Percentiles rank a stretch among this genome's conserved stretches.
phyloP scores from a whole-genome alignment of 2,329 filamentous ascomycete genomes.

The Zymoseptoria tritici region DNA sequence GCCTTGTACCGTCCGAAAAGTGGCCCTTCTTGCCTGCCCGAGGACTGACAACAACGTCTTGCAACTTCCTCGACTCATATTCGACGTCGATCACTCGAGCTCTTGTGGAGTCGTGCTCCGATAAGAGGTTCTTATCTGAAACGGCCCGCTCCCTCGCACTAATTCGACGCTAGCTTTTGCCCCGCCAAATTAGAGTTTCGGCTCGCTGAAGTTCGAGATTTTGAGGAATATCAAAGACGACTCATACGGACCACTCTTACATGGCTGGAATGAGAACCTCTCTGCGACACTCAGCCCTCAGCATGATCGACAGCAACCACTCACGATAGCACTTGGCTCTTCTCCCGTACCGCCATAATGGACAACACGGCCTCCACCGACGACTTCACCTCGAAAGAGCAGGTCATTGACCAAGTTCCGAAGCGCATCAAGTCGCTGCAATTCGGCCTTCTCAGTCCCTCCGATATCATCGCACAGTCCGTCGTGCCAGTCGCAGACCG shows the following conservation, averaged over 20 bases:
- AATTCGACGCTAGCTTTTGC: neutral
- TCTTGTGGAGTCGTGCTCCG: too few relatives aligned
- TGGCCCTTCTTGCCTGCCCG: too few relatives aligned
- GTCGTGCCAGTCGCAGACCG: constrained; percentile 92
- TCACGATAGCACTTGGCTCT: constrained; percentile 10
- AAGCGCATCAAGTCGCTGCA: constrained; percentile 90
- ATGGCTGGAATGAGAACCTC: neutral
- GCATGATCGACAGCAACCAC: constrained; percentile 8
- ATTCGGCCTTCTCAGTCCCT: constrained; percentile 79
- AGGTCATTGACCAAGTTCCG: constrained; percentile 79
- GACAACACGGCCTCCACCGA: constrained; percentile 9
- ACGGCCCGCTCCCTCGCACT: neutral
- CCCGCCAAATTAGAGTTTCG: neutral
- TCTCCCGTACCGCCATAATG: constrained; percentile 6
- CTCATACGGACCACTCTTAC: neutral
- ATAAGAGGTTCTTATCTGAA: neutral
- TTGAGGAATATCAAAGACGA: neutral
- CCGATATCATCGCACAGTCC: constrained; percentile 91
- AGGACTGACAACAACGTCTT: too few relatives aligned
- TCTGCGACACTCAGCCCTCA: neutral
- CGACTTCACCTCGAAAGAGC: constrained; percentile 55
- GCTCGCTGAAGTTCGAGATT: neutral
- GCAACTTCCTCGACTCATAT: too few relatives aligned
- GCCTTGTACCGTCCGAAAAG: too few relatives aligned
- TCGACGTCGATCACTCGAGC: too few relatives aligned